Percentiles rank a stretch among this genome's conserved stretches.
Evolutionary conservation across 2,329 filamentous ascomycete genomes (phyloP).

Genomic region (Aspergillus texensis): DNA sequence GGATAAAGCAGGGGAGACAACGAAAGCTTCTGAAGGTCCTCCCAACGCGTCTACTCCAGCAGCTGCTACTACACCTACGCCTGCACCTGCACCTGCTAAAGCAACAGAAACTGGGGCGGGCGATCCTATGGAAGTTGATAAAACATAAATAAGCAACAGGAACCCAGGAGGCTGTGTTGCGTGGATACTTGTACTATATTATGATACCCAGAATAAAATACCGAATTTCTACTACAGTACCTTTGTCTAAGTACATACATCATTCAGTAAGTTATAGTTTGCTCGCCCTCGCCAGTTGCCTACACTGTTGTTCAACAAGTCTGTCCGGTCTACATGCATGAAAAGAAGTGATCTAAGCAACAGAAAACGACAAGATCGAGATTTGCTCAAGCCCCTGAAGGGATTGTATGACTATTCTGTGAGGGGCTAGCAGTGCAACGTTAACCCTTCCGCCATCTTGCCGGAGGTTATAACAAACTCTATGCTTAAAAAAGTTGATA

Average conservation of each 20-base stretch:
- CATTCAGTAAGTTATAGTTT: background rate
- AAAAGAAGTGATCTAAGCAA: background rate
- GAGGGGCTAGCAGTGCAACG: background rate
- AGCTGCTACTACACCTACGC: conserved; percentile 7
- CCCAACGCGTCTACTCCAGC: conserved; percentile 9
- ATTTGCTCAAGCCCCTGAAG: background rate
- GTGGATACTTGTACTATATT: background rate
- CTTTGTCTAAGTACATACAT: background rate
- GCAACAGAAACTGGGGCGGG: conserved; percentile 12
- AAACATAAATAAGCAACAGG: conserved; percentile 5
- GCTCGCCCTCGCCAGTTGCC: background rate
- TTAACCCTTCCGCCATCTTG: conserved; percentile 2
- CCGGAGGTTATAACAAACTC: background rate
- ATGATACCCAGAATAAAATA: background rate
- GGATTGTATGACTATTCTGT: background rate
- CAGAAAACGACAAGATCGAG: background rate
- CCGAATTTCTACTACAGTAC: background rate
- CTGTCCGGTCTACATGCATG: background rate
- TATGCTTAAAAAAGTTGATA: background rate
- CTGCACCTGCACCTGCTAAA: conserved; percentile 7
- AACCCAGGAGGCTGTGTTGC: background rate
- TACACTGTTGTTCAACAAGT: background rate
- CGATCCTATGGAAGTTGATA: conserved; percentile 24
- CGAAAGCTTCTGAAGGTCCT: conserved; percentile 8
- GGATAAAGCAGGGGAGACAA: conserved; percentile 13